Base-by-base conservation (phyloP, 495 filamentous ascomycete genomes). In the Aspergillus steynii region DNA sequence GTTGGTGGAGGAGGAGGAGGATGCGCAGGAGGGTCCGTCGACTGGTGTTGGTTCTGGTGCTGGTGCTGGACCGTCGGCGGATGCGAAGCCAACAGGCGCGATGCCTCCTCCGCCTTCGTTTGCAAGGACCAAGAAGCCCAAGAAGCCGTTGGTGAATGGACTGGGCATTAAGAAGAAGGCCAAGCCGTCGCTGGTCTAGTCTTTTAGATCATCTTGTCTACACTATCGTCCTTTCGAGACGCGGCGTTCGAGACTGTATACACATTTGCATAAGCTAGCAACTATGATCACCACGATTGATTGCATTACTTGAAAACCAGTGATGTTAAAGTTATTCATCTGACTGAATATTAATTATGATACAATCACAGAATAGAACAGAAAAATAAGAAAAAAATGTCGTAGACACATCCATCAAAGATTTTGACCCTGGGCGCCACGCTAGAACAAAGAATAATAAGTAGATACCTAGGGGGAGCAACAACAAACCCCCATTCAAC, bases 151-250 rank as follows among this genome's bases (percentile, higher is more conserved):
- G 55, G 71, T 81, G 9, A 87, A 87, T 32, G 74, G 85, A 29
- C 68, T 96, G 62, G 93, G 93, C 1, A 97, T 97, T 68, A 98
- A 97, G 82, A 96, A 93, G 83, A 96, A 96, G 79, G 55, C 58
- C 5, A 68, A 68, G 66, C 77, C 84, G 25, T 72, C 80, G 6
- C 59, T 83, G 60, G 73, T 83, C 8, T 82, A 61, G 72, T 29
- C 12, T 32, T 10, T 64, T n/a, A 26, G 20, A 6, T 27, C 15
- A 7, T 2, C 8, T 5, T 1, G 25, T 50, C 48, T 25, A 26
- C 49, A 4, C 20, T 32, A 31, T n/a, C n/a, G 29, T 27, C 15
- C 20, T 15, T 34, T 42, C 37, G 9, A 42, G 12, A 14, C 14
- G 3, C 9, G 37, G 37, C 37, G 37, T 42, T 42, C 9, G 12